phyloP scores from a whole-genome alignment of 2,329 filamentous ascomycete genomes.

The Westerdykella sp. region DNA sequence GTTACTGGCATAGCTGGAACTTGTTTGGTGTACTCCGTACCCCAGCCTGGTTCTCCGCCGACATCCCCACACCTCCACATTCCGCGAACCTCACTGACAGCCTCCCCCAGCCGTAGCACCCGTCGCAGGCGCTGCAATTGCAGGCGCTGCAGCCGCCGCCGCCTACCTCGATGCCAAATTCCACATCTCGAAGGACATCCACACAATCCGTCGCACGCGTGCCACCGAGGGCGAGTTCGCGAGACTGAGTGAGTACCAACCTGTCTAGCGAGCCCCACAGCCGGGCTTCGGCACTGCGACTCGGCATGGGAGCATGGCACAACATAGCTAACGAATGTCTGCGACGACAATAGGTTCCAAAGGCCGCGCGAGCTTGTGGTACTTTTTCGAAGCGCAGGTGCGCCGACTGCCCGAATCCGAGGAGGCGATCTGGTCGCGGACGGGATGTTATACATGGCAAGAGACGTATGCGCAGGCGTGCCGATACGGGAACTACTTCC shows the following conservation, averaged over 20 bases:
- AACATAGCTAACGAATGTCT: conserved; percentile 8
- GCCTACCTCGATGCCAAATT: conserved; percentile 65
- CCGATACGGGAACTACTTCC: conserved; percentile 33
- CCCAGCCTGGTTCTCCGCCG: not conserved
- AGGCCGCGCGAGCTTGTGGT: conserved; percentile 57
- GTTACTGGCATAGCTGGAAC: not conserved
- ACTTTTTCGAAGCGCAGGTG: conserved; percentile 56
- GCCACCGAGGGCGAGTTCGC: conserved; percentile 42
- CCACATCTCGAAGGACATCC: conserved; percentile 58
- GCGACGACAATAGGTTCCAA: conserved; percentile 38
- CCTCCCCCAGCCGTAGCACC: conserved; percentile 15
- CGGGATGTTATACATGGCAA: conserved; percentile 41
- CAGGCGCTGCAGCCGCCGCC: conserved; percentile 38
- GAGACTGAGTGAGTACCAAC: conserved; percentile 42
- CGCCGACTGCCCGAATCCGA: conserved; percentile 44
- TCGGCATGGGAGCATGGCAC: not conserved
- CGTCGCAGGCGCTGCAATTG: conserved; percentile 27
- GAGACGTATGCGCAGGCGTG: conserved; percentile 38
- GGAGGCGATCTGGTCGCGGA: conserved; percentile 62
- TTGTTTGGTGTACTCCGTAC: not conserved
- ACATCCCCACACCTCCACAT: conserved; percentile 3
- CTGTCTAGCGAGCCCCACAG: not conserved
- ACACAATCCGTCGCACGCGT: conserved; percentile 40
- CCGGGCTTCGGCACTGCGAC: conserved; percentile 2
- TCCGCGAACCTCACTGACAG: conserved; percentile 1